These are phyloP conservation scores for Persicaria maculosa DNA, from an alignment of 148 eudicot genomes.

Conservation along the genomic window DNA sequence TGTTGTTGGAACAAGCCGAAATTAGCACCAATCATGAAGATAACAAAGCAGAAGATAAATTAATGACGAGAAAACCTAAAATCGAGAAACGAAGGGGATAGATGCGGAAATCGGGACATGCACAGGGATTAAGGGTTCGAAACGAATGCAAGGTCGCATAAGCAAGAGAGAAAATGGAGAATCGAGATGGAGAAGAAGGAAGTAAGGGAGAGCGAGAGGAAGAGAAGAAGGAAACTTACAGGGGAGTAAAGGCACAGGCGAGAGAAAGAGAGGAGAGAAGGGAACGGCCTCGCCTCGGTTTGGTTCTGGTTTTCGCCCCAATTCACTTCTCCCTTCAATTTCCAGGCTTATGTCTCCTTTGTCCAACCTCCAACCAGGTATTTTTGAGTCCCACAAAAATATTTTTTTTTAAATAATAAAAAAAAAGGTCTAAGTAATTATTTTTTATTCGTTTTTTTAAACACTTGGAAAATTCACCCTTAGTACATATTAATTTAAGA, in stretches of 20 bases:
- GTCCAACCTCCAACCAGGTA: too few species aligned
- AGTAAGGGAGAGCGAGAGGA: neutral
- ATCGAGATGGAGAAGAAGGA: neutral
- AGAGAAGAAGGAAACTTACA: neutral
- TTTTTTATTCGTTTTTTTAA: too few species aligned
- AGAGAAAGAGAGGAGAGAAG: slow-evolving; percentile 4
- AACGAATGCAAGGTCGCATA: neutral
- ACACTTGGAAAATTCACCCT: too few species aligned
- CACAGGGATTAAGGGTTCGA: slow-evolving; percentile 5
- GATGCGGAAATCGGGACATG: slow-evolving; percentile 5
- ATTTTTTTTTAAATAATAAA: too few species aligned
- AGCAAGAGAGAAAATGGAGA: neutral
- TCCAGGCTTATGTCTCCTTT: too few species aligned
- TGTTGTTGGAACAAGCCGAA: slow-evolving; percentile 1
- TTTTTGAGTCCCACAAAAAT: too few species aligned
- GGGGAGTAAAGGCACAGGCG: neutral
- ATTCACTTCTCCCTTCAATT: neutral
- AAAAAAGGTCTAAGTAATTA: too few species aligned
- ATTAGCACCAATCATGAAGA: neutral
- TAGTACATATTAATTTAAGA: too few species aligned
- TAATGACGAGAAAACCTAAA: neutral
- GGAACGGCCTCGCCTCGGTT: neutral
- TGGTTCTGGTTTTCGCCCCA: neutral
- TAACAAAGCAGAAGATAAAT: neutral
- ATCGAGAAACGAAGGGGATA: neutral